These are phyloP conservation scores for Floccularia luteovirens DNA, from an alignment of 768 basidiomycete genomes.

Conservation along the genomic window DNA sequence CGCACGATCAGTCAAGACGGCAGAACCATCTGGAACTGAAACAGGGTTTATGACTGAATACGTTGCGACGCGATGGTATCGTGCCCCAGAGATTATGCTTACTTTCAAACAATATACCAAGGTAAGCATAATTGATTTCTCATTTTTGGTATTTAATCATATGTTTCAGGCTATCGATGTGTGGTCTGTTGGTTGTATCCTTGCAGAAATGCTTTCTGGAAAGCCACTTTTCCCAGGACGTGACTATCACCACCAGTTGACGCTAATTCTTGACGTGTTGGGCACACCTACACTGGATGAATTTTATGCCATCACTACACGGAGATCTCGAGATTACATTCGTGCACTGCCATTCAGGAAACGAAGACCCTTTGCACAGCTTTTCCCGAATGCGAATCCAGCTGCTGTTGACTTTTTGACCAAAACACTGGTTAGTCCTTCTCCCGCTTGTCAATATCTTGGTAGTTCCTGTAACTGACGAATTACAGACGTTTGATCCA, in stretches of 20 bases:
- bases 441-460: conserved; percentile 2
- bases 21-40: conserved; percentile 78
- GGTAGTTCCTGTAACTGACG: neutral
- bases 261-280: conserved; percentile 91
- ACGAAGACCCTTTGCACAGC: conserved; percentile 66
- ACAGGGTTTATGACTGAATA: conserved; percentile 95
- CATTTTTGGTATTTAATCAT: conserved; percentile 1
- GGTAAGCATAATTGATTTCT: conserved; percentile 24
- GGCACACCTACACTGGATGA: conserved; percentile 97
- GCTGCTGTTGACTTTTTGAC: conserved; percentile 62
- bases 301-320: conserved; percentile 93
- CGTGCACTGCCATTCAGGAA: conserved; percentile 92
- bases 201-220: conserved; percentile 96
- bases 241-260: conserved; percentile 94
- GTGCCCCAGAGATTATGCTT: conserved; percentile 98
- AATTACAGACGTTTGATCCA: conserved; percentile 83
- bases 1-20: conserved; percentile 82
- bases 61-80: conserved; percentile 98
- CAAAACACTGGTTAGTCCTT: conserved; percentile 61
- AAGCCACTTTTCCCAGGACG: conserved; percentile 96
- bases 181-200: conserved; percentile 83
- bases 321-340: conserved; percentile 90
- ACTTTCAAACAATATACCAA: conserved; percentile 99
- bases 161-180: conserved; percentile 67
- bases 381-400: conserved; percentile 90